These are phyloP conservation scores for Theobroma grandiflorum DNA, from an alignment of 441 rosid genomes.

Conservation along the genomic window DNA sequence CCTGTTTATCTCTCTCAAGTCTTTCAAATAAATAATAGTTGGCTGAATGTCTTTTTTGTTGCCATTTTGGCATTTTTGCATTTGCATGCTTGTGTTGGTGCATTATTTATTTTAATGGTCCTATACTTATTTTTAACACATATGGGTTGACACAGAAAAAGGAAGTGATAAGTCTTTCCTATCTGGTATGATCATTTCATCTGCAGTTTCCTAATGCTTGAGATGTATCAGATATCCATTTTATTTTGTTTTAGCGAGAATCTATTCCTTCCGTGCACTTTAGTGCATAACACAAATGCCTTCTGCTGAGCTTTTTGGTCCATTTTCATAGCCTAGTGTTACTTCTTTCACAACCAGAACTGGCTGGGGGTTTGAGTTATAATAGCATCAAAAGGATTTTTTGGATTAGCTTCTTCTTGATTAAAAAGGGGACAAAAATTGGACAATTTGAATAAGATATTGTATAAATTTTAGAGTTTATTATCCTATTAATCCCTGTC, in stretches of 20 bases:
- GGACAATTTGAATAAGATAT: no score
- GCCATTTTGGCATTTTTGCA: not conserved
- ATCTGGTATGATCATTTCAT: not conserved
- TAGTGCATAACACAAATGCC: no score
- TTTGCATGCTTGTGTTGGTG: not conserved
- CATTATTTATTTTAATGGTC: not conserved
- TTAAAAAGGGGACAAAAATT: no score
- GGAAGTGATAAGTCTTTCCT: not conserved
- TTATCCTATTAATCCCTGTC: no score
- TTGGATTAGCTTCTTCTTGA: no score
- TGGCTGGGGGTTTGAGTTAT: no score
- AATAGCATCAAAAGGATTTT: no score
- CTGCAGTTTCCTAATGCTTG: constrained; percentile 5
- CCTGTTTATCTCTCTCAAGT: constrained; percentile 12
- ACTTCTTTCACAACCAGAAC: no score
- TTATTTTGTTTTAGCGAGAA: not conserved
- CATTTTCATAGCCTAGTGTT: no score
- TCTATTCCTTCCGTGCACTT: not conserved
- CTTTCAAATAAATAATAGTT: not conserved
- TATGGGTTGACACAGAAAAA: not conserved
- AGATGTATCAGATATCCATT: not conserved
- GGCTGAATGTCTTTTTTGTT: not conserved
- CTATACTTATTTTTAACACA: not conserved
- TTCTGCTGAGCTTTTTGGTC: no score
- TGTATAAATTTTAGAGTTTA: no score